A percentile compares a stretch with the other conserved stretches of the same genome.
Conservation (phyloP, 116 monocot species). For the Cymodocea nodosa region DNA sequence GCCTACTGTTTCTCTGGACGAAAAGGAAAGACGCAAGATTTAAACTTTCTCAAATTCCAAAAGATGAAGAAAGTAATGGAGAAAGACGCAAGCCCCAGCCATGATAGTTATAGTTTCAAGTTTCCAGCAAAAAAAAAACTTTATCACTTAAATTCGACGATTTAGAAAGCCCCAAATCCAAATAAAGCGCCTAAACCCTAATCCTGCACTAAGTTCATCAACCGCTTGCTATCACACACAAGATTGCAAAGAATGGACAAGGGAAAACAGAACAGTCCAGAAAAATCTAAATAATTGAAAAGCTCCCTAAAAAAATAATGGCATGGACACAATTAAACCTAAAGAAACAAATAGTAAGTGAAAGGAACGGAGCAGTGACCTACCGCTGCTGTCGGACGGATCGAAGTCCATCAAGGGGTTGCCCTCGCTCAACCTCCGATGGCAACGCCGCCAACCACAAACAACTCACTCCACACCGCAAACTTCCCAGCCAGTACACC, state of each 20-base stretch:
- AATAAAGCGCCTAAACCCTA: slow-evolving; percentile 3
- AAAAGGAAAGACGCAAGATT: no score
- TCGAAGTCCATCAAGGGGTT: slow-evolving; percentile 20
- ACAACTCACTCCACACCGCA: background rate
- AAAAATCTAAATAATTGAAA: background rate
- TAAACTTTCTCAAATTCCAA: no score
- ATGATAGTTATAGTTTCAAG: no score
- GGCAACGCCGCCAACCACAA: no score
- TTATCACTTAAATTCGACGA: background rate
- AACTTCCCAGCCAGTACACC: background rate
- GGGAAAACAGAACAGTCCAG: background rate
- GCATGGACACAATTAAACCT: background rate
- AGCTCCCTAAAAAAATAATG: background rate
- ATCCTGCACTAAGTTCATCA: background rate
- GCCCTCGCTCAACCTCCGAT: no score
- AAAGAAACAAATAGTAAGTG: background rate
- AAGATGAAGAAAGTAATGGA: no score
- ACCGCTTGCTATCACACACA: background rate
- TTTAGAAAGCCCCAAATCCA: background rate
- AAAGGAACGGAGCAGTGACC: slow-evolving; percentile 3
- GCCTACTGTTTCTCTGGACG: no score
- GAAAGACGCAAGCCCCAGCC: no score
- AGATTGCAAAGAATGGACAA: background rate
- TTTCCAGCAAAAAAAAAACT: background rate
- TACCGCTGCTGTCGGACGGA: slow-evolving; percentile 41